Evolutionary conservation across 805 yeast species (phyloP), one percentile per base, ranked within the genome.

Genomic region (Starmerella stigmatis): DNA sequence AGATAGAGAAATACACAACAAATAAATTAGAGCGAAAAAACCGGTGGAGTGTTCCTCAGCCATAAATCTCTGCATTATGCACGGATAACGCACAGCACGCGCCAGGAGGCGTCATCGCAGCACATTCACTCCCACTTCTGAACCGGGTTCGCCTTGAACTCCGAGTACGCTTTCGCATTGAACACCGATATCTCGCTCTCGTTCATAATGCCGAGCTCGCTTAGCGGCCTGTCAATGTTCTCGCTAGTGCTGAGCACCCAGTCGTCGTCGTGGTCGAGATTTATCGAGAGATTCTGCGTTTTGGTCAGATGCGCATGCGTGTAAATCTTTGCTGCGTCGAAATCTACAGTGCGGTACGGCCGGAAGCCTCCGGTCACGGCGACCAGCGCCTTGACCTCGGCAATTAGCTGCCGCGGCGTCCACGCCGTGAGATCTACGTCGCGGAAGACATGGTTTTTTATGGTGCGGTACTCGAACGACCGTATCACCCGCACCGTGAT

Each of bases 251-350:
- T 61, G 43, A 83, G 60, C 4, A 83, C 67, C 86, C 94, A 82
- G 46, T 78, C 80, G 5, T 79, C 82, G 57, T 78, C 84, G 57
- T 88, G 79, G 22, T 85, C 95, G 61, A 92, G 74, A 61, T 92
- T 92, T 51, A 92, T 82, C 38, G 86, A 92, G 53, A 92, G 70
- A 59, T 92, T 86, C 76, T 86, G 81, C 2, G 96, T 84, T 65
- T 92, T 92, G 25, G 94, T 75, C 11, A 94, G 92, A 62, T 89
- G 97, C 0, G 98, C 97, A 60, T 86, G 86, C 23, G 95, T 82
- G 65, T 92, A 92, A 6, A 92, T 72, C 63, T 92, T 92, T 46
- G 89, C 61, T 0, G 88, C 70, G 59, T 89, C 83, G 40, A 57
- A 56, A 6, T 54, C 68, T 9, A 84, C 83, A 49, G 72, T 82